Evolutionary conservation across 2,329 filamentous ascomycete species (phyloP).

Genomic region (Ceratocystis smalleyi): DNA sequence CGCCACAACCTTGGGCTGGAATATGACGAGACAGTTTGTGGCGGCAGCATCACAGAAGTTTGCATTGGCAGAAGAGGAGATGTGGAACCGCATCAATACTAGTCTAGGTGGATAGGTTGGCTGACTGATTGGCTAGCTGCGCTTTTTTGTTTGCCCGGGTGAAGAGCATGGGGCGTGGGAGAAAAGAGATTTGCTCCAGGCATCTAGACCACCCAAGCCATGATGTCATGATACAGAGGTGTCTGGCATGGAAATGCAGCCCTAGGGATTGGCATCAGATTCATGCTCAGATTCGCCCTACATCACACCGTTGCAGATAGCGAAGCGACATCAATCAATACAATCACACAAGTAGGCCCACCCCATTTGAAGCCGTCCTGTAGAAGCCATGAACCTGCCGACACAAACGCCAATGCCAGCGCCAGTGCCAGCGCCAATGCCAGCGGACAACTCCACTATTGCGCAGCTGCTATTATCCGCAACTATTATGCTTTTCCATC

Average conservation of each 20-base stretch:
- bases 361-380: neutral
- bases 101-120: neutral
- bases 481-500: neutral
- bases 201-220: neutral
- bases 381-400: too few relatives aligned
- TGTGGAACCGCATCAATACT: slow-evolving; percentile 32
- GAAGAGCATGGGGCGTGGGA: neutral
- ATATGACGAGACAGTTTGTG: slow-evolving; percentile 28
- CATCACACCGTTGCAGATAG: neutral
- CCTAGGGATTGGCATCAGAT: neutral
- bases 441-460: neutral
- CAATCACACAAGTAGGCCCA: neutral
- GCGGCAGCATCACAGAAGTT: slow-evolving; percentile 41
- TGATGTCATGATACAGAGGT: neutral
- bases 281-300: neutral
- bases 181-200: neutral
- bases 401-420: too few relatives aligned
- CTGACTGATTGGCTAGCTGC: neutral
- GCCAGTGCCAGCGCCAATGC: too few relatives aligned
- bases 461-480: neutral
- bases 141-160: too few relatives aligned
- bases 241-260: neutral
- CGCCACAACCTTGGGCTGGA: slow-evolving; percentile 39
- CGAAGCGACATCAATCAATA: neutral
- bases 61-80: slow-evolving; percentile 42